A percentile compares a stretch with the other conserved stretches of the same genome.
These are phyloP conservation scores for Hydnomerulius pinastri DNA, from an alignment of 768 basidiomycete genomes.

Conservation along the genomic window DNA sequence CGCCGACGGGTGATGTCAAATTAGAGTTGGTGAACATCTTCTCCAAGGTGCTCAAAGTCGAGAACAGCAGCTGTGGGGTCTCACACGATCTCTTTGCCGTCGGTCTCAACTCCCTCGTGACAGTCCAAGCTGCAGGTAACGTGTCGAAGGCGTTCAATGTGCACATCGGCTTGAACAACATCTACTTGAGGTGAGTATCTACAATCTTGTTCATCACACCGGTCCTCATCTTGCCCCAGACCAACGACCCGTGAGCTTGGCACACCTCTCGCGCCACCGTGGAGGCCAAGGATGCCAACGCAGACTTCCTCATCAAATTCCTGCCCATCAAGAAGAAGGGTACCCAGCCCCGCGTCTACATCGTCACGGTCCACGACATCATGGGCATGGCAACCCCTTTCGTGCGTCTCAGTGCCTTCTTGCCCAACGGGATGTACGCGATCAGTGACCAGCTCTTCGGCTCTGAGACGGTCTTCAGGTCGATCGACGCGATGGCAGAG, in stretches of 20 bases:
- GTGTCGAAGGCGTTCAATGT: conserved; percentile 17
- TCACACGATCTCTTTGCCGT: conserved; percentile 18
- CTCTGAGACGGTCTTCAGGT: conserved; percentile 9
- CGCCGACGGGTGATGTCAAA: conserved; percentile 15
- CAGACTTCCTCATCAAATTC: conserved; percentile 19
- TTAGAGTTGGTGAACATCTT: conserved; percentile 13
- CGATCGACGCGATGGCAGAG: conserved; percentile 18
- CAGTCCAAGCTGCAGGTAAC: conserved; percentile 16
- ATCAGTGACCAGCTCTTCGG: conserved; percentile 19
- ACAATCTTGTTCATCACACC: neutral
- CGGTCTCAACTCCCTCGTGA: conserved; percentile 19
- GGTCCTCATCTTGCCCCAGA: neutral
- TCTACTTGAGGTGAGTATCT: conserved; percentile 13
- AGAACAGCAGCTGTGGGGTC: conserved; percentile 14
- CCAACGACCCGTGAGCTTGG: conserved; percentile 17
- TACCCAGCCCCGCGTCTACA: conserved; percentile 14
- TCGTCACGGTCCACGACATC: conserved; percentile 21
- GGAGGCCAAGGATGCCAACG: conserved; percentile 16
- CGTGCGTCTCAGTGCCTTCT: conserved; percentile 20
- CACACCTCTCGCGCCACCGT: conserved; percentile 11
- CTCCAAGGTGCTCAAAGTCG: conserved; percentile 10
- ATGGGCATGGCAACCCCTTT: conserved; percentile 21
- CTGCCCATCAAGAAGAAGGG: conserved; percentile 23
- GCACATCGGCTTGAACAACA: conserved; percentile 17
- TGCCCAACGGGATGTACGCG: conserved; percentile 22